phyloP scores from a whole-genome alignment of 2,329 filamentous ascomycete species.

The Teratosphaeria pseudoeucalypti region DNA sequence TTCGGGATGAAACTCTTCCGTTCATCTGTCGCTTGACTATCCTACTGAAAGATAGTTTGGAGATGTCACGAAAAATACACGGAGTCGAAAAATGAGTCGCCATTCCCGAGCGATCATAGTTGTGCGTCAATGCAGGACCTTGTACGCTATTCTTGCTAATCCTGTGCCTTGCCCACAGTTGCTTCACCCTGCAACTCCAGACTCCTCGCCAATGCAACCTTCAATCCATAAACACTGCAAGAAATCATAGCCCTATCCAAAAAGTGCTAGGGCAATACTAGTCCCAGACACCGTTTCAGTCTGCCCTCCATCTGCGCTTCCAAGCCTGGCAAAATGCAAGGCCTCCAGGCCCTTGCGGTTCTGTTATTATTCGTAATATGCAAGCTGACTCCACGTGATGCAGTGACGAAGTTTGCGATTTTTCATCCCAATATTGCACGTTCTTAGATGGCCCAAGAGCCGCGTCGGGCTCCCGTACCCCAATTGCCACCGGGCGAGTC shows the following conservation, averaged over 20 bases:
- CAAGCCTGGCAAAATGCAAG: background rate
- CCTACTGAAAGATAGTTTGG: background rate
- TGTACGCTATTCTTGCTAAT: background rate
- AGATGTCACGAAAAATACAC: background rate
- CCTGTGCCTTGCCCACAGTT: background rate
- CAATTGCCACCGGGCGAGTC: constrained; percentile 25
- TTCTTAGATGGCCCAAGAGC: constrained; percentile 36
- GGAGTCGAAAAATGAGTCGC: background rate
- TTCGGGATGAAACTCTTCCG: background rate
- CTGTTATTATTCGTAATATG: background rate
- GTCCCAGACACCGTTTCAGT: background rate
- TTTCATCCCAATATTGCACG: background rate
- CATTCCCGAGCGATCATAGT: background rate
- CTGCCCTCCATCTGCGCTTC: background rate
- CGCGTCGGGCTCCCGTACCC: constrained; percentile 36
- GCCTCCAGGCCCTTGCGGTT: background rate
- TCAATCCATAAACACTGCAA: background rate
- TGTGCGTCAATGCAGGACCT: background rate
- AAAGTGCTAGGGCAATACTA: background rate
- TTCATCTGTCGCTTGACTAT: background rate
- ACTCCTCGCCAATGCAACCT: background rate
- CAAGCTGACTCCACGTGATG: background rate
- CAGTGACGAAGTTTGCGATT: background rate
- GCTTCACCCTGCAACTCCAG: background rate
- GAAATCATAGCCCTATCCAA: background rate